phyloP scores from a whole-genome alignment of 441 rosid species.

The Gossypium davidsonii region DNA sequence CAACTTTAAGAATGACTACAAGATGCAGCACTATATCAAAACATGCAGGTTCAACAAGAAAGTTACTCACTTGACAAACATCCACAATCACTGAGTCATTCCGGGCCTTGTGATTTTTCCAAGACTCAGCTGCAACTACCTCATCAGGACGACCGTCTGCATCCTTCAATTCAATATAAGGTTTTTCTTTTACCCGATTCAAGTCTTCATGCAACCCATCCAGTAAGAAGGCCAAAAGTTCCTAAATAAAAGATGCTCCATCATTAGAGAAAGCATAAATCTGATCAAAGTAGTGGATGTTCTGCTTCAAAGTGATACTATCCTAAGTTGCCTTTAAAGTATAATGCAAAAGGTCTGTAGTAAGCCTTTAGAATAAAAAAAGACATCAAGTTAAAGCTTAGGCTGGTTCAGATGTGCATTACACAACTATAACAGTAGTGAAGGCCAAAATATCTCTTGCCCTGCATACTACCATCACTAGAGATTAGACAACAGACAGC shows the following conservation, averaged over 20 bases:
- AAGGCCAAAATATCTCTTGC: background rate
- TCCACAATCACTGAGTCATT: conserved; percentile 68
- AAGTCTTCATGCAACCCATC: conserved; percentile 76
- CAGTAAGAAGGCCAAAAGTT: conserved; percentile 61
- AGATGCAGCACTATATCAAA: background rate
- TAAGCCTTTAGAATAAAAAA: background rate
- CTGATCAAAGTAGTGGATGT: background rate
- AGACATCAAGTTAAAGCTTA: background rate
- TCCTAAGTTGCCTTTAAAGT: background rate
- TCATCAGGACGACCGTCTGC: conserved; percentile 51
- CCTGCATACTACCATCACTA: background rate
- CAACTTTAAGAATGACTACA: background rate
- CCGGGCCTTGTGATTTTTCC: conserved; percentile 59
- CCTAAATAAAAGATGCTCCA: conserved; percentile 26
- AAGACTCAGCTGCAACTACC: conserved; percentile 57
- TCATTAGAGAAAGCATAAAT: background rate
- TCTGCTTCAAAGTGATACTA: background rate
- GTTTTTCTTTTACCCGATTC: conserved; percentile 57
- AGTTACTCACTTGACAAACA: conserved; percentile 50
- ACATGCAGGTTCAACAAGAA: conserved; percentile 10
- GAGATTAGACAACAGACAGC: background rate
- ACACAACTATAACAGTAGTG: background rate
- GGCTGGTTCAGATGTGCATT: background rate
- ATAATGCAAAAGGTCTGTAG: background rate
- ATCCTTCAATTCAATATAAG: conserved; percentile 59